Evolutionary conservation across 352 stramenopile genomes (phyloP).

Genomic region (Peronosclerospora sorghi): DNA sequence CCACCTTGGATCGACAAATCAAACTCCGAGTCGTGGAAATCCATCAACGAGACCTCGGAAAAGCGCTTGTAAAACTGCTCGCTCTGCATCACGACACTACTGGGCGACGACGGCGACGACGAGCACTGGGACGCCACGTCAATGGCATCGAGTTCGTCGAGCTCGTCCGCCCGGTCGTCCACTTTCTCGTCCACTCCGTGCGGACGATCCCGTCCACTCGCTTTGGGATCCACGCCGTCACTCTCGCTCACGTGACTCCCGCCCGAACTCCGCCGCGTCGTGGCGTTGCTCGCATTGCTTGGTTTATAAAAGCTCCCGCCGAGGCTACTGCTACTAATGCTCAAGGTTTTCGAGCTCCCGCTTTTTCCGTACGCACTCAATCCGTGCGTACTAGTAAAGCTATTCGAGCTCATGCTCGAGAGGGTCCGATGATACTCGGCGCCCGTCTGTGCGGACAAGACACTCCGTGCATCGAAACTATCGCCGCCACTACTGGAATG

Average conservation of each 20-base stretch:
- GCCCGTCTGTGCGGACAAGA: conserved; percentile 15
- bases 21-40: conserved; percentile 64
- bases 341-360: conserved; percentile 26
- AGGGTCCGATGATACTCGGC: conserved; percentile 11
- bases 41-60: conserved; percentile 37
- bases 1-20: conserved; percentile 31
- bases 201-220: too few relatives aligned
- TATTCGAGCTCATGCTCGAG: conserved; percentile 22
- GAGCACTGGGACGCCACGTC: conserved; percentile 23
- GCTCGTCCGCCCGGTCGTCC: conserved; percentile 5
- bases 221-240: conserved; percentile 13
- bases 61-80: conserved; percentile 37
- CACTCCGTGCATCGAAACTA: conserved; percentile 20
- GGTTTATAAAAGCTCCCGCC: conserved; percentile 29
- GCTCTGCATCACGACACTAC: conserved; percentile 20
- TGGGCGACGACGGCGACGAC: conserved; percentile 35
- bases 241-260: conserved; percentile 21
- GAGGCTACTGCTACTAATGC: conserved; percentile 23
- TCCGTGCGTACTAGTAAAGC: conserved; percentile 20
- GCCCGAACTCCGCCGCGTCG: conserved; percentile 21
- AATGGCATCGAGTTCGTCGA: conserved; percentile 11
- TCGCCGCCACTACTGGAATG: conserved; percentile 28
- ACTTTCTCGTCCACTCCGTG: too few relatives aligned
- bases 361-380: conserved; percentile 19
- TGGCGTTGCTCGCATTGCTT: conserved; percentile 23